phyloP scores from a whole-genome alignment of 1,139 yeast species.

The Yamadazyma sp. region DNA sequence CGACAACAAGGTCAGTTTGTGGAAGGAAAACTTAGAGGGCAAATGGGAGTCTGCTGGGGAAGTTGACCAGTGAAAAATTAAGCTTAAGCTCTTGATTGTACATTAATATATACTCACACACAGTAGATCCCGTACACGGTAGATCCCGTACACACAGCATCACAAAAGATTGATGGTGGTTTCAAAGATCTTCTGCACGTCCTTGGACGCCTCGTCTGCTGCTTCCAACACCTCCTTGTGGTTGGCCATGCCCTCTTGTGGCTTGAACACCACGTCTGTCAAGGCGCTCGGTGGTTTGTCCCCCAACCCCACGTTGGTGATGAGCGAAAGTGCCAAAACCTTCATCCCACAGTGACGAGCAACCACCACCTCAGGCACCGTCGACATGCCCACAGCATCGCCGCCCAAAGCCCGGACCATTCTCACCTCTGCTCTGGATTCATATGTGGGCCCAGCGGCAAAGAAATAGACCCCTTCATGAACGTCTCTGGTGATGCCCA shows the following conservation, averaged over 20 bases:
- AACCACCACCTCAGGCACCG: constrained; percentile 92
- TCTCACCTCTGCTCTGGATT: constrained; percentile 89
- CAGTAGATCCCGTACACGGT: constrained; percentile 31
- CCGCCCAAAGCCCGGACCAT: constrained; percentile 73
- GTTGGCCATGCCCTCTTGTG: constrained; percentile 79
- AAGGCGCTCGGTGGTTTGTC: constrained; percentile 76
- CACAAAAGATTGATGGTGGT: constrained; percentile 49
- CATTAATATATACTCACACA: constrained; percentile 1
- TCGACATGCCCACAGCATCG: constrained; percentile 97
- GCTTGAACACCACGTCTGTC: constrained; percentile 53
- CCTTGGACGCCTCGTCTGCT: constrained; percentile 77
- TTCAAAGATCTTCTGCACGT: constrained; percentile 70
- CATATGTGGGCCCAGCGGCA: constrained; percentile 94
- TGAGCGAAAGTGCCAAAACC: constrained; percentile 81
- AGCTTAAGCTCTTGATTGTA: not conserved
- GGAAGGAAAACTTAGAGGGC: constrained; percentile 94
- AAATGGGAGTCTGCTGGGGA: constrained; percentile 97
- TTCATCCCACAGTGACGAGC: constrained; percentile 86
- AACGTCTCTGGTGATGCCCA: constrained; percentile 57
- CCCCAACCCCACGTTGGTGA: constrained; percentile 80
- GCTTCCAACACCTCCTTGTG: constrained; percentile 87
- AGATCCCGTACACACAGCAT: too few relatives aligned
- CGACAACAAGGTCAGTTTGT: constrained; percentile 90
- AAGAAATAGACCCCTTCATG: constrained; percentile 87
- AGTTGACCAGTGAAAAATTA: constrained; percentile 61